phyloP scores from a whole-genome alignment of 2,329 filamentous ascomycete species.

The Ustulina deusta region DNA sequence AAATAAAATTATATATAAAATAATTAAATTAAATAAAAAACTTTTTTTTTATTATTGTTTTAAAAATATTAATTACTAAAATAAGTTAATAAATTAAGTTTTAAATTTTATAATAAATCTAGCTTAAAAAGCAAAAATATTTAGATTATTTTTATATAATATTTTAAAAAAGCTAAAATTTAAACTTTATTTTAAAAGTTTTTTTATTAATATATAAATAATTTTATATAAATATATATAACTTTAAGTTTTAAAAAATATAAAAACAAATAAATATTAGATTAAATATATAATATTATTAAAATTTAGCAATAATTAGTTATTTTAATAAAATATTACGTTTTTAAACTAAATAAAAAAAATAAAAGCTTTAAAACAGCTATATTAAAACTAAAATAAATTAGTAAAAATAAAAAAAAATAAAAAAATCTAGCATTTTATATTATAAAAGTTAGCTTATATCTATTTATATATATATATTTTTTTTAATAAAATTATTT shows the following conservation, averaged over 20 bases:
- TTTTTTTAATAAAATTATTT: conserved; percentile 10
- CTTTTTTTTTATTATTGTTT: conserved; percentile 13
- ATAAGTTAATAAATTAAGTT: neutral
- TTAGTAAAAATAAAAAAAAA: too few species aligned
- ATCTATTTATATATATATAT: conserved; percentile 9
- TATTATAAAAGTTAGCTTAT: conserved; percentile 8
- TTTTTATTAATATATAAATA: conserved; percentile 15
- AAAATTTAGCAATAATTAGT: conserved; percentile 19
- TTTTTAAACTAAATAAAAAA: conserved; percentile 7
- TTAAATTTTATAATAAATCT: conserved; percentile 11
- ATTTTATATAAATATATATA: conserved; percentile 5
- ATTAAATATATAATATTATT: conserved; percentile 8
- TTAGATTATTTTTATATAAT: conserved; percentile 14
- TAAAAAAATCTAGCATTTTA: neutral
- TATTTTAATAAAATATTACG: conserved; percentile 8
- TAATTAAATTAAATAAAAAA: conserved; percentile 6
- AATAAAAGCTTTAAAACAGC: neutral
- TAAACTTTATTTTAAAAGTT: conserved; percentile 9
- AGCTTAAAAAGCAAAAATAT: conserved; percentile 1
- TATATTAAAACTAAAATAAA: conserved; percentile 5
- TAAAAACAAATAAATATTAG: conserved; percentile 13
- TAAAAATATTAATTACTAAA: conserved; percentile 1
- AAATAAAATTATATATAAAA: conserved; percentile 8
- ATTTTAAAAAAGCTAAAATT: conserved; percentile 10
- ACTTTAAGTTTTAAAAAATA: conserved; percentile 9